phyloP scores from a whole-genome alignment of 495 filamentous ascomycete species.

The Daldinia bambusicola region DNA sequence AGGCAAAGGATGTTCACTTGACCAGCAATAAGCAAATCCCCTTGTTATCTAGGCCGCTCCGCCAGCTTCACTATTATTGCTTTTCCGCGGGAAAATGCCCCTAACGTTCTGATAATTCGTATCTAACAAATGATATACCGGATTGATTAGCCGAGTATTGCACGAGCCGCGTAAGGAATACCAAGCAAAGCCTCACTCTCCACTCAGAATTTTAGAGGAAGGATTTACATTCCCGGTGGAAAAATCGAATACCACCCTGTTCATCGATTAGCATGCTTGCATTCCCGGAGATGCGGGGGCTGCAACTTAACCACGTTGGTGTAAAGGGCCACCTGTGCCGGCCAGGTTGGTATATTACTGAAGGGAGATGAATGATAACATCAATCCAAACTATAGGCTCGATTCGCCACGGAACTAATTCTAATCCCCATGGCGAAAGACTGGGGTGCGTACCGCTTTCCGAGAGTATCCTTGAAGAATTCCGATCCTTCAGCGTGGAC shows the following conservation, averaged over 20 bases:
- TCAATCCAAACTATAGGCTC: background rate
- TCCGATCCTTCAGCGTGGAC: background rate
- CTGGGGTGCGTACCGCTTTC: background rate
- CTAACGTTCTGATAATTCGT: background rate
- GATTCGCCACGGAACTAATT: background rate
- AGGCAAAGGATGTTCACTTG: background rate
- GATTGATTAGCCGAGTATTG: background rate
- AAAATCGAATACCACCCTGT: background rate
- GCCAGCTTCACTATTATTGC: background rate
- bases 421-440: background rate
- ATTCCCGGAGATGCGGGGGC: conserved; percentile 1
- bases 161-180: background rate
- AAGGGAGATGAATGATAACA: conserved; percentile 1
- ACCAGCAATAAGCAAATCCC: background rate
- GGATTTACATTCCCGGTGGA: background rate
- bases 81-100: background rate
- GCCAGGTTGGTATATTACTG: background rate
- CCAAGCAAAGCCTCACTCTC: background rate
- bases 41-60: background rate
- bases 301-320: background rate
- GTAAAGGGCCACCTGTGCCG: background rate
- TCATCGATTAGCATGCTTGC: background rate
- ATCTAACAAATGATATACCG: background rate
- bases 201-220: background rate
- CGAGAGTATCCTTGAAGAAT: background rate